phyloP scores from a whole-genome alignment of 306 rosid species.

The Fagus sylvatica region DNA sequence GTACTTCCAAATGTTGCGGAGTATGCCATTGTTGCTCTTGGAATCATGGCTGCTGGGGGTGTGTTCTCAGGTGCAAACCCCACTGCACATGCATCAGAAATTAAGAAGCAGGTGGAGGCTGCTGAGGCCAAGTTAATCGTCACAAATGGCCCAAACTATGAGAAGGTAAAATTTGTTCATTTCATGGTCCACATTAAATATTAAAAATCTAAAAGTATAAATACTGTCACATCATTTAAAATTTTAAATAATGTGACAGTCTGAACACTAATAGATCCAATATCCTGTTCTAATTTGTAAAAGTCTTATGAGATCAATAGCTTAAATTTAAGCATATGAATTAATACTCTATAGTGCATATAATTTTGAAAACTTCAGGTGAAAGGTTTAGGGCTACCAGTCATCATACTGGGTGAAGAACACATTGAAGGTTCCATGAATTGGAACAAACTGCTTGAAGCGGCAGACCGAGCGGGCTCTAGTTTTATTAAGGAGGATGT shows the following conservation, averaged over 20 bases:
- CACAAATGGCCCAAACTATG: constrained; percentile 54
- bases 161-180: constrained; percentile 50
- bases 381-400: constrained; percentile 58
- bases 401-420: constrained; percentile 66
- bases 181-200: too few relatives aligned
- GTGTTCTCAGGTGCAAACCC: constrained; percentile 94
- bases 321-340: not conserved
- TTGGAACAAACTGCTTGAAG: constrained; percentile 76
- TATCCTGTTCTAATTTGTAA: not conserved
- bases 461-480: constrained; percentile 59
- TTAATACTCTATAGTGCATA: not conserved
- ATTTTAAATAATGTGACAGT: too few relatives aligned
- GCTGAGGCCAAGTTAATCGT: constrained; percentile 76
- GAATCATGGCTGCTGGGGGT: constrained; percentile 83
- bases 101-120: constrained; percentile 68
- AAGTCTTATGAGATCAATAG: not conserved
- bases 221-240: too few relatives aligned
- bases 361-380: constrained; percentile 48
- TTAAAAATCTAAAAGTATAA: too few relatives aligned
- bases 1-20: constrained; percentile 85
- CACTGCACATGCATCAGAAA: constrained; percentile 66
- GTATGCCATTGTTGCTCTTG: constrained; percentile 73
- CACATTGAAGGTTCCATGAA: constrained; percentile 65
- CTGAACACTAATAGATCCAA: too few relatives aligned
- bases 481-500: constrained; percentile 28